Evolutionary conservation across 768 basidiomycete species (phyloP), one percentile per base, ranked within the genome.

Genomic region (Xerocomus brunneocitrinus): DNA sequence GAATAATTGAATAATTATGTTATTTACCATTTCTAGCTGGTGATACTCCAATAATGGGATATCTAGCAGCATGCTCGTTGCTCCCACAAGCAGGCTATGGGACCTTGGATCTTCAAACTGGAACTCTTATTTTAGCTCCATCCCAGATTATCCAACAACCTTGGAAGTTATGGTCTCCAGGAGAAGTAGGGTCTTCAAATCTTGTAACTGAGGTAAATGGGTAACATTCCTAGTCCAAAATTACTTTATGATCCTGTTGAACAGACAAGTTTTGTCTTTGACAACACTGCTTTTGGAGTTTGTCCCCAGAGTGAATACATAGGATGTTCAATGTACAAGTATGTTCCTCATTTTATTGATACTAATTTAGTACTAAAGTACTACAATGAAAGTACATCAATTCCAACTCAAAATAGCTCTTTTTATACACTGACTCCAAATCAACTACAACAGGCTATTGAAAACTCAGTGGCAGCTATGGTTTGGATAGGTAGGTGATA

Each of bases 131-230:
- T 43, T 40, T 43, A 47, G 27, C 1, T 36, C 36, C 3, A 28
- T n/a, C 35, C 14, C 34, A 12, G 22, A 22, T 14, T 16, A 10
- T 3, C 13, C 8, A n/a, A 32, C 16, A 27, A 32, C 1, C 35
- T 8, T 62, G 61, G 62, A 30, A 49, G 1, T 7, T 60, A 6
- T 63, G 49, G 45, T n/a, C 52, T n/a, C 43, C 47, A 53, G 24
- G 1, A 12, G 9, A 27, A 10, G 3, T 4, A 16, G 24, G 5
- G 1, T 25, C 28, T 4, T 2, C 9, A 22, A 8, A 49, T 14
- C 14, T 63, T 30, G 10, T 3, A 22, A 2, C 0, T 14, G 0
- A 1, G 8, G 54, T 56, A 24, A 36, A 38, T 13, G 14, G 25
- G 1, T 7, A 13, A 10, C 14, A 24, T 16, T 1, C 6, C 7